A percentile compares a stretch with the other conserved stretches of the same genome.
Conservation (phyloP, 768 basidiomycete species). For the Candolleomyces aberdarensis region DNA sequence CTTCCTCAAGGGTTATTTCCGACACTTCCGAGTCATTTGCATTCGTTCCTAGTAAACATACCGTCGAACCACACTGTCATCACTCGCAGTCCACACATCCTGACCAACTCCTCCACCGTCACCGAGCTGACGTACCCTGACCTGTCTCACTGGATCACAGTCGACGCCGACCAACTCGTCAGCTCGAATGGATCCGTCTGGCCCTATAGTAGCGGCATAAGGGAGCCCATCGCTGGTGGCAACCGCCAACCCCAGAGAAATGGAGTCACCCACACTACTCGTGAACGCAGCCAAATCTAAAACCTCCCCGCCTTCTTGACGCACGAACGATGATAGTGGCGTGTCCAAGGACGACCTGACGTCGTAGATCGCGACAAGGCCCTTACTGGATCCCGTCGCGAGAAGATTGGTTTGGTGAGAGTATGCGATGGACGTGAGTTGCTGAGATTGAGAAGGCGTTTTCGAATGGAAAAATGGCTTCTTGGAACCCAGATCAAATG, state of each 20-base stretch:
- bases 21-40: too few species aligned
- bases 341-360: constrained; percentile 36
- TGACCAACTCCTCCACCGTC: constrained; percentile 16
- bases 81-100: constrained; percentile 56
- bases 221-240: constrained; percentile 61
- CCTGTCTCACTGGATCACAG: constrained; percentile 53
- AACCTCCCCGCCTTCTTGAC: constrained; percentile 43
- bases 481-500: constrained; percentile 51
- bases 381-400: constrained; percentile 56
- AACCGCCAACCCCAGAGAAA: constrained; percentile 38
- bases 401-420: constrained; percentile 39
- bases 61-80: constrained; percentile 59
- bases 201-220: constrained; percentile 43
- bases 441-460: constrained; percentile 14
- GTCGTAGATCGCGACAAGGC: constrained; percentile 56
- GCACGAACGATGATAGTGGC: constrained; percentile 39
- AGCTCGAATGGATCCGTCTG: constrained; percentile 38
- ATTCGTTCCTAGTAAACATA: constrained; percentile 30
- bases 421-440: constrained; percentile 46
- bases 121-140: constrained; percentile 24
- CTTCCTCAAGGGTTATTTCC: too few species aligned
- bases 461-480: constrained; percentile 23
- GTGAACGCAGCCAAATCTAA: constrained; percentile 41
- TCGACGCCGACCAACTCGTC: constrained; percentile 58
- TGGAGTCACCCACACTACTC: constrained; percentile 4